phyloP scores from a whole-genome alignment of 768 basidiomycete species.

The Agaricus subrufescens region DNA sequence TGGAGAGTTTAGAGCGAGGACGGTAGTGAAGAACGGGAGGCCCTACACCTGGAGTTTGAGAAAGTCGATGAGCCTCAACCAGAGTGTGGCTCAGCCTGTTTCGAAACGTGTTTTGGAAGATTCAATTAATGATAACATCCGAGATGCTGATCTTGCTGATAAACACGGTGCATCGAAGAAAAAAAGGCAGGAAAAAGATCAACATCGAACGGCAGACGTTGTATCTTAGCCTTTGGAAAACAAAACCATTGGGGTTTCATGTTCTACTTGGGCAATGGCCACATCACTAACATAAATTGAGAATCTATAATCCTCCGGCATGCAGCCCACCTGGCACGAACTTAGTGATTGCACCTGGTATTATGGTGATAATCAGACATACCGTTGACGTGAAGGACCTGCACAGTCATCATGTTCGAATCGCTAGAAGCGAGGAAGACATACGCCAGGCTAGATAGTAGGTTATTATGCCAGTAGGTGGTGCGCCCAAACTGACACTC shows the following conservation, averaged over 20 bases:
- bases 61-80: too few species aligned
- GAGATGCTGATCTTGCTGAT: neutral
- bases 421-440: conserved; percentile 49
- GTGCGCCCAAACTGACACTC: too few species aligned
- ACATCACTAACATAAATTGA: too few species aligned
- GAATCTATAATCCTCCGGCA: conserved; percentile 17
- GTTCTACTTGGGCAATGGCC: too few species aligned
- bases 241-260: too few species aligned
- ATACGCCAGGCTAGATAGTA: too few species aligned
- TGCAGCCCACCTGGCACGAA: conserved; percentile 16
- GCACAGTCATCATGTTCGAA: conserved; percentile 34
- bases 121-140: neutral
- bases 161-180: conserved; percentile 1
- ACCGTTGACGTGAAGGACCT: conserved; percentile 33
- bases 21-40: too few species aligned
- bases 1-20: too few species aligned
- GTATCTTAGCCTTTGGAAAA: too few species aligned
- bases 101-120: conserved; percentile 3
- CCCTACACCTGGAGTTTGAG: too few species aligned
- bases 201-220: neutral
- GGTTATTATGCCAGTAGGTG: too few species aligned
- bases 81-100: too few species aligned
- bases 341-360: neutral
- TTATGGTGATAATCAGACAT: conserved; percentile 1
- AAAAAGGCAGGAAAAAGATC: neutral